Evolutionary conservation across 1,284 basidiomycete genomes (phyloP).

Genomic region (Spongispora temasekensis): DNA sequence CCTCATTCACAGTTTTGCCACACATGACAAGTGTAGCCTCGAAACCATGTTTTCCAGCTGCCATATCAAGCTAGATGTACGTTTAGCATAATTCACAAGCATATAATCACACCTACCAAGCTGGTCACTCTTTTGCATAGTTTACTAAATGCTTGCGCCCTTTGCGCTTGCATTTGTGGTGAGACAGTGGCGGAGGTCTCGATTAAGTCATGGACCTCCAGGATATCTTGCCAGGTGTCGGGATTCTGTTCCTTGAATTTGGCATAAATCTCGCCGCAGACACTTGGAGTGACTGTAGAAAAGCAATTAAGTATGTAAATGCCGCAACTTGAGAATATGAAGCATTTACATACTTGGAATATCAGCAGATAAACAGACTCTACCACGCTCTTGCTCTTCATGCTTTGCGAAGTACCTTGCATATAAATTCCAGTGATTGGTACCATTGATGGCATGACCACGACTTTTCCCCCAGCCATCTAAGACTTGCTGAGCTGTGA

Average conservation of each 20-base stretch:
- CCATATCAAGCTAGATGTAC: background rate
- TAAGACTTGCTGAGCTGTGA: background rate
- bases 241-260: constrained; percentile 8
- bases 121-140: background rate
- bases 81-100: background rate
- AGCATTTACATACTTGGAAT: background rate
- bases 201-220: background rate
- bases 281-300: background rate
- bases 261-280: background rate
- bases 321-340: background rate
- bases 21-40: constrained; percentile 5
- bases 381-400: background rate
- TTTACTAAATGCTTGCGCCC: background rate
- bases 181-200: background rate
- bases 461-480: constrained; percentile 3
- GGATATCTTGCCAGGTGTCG: constrained; percentile 5
- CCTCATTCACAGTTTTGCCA: constrained; percentile 4
- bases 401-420: background rate
- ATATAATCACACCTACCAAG: background rate
- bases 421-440: background rate
- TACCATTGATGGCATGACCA: background rate
- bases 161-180: background rate
- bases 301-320: background rate
- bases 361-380: background rate
- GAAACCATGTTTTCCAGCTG: constrained; percentile 8